A percentile compares a stretch with the other conserved stretches of the same genome.
Conservation (phyloP, 176 grass and related monocot species). For the Coix lacrymajobi region DNA sequence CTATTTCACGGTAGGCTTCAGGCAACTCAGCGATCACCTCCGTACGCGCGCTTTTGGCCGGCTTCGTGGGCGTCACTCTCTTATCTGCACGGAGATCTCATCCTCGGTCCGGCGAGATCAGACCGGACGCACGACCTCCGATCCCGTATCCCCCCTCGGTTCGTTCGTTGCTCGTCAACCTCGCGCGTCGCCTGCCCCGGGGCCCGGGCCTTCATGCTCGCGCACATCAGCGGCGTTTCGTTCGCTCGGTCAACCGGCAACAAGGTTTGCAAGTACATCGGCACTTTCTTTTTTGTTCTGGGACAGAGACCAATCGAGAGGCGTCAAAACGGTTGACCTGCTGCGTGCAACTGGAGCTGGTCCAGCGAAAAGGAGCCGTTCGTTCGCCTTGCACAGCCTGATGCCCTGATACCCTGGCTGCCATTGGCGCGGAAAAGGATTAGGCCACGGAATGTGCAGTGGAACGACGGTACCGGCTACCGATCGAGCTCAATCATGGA, state of each 20-base stretch:
- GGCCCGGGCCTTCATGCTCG: neutral
- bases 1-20: neutral
- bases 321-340: conserved; percentile 28
- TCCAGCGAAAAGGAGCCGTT: neutral
- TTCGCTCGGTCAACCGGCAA: neutral
- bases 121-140: neutral
- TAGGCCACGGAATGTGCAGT: neutral
- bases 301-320: neutral
- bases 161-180: neutral
- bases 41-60: neutral
- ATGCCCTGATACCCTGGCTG: neutral
- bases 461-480: neutral
- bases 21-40: neutral
- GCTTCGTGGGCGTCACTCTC: conserved; percentile 24
- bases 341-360: neutral
- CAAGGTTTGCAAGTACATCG: neutral
- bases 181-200: neutral
- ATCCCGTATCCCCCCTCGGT: neutral
- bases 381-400: neutral
- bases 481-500: neutral
- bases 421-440: neutral
- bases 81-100: conserved; percentile 16
- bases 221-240: neutral
- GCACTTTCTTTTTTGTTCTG: neutral
- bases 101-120: conserved; percentile 8